Base-by-base conservation (phyloP, 371 early-diverging fungal species). In the Zychaea mexicana region DNA sequence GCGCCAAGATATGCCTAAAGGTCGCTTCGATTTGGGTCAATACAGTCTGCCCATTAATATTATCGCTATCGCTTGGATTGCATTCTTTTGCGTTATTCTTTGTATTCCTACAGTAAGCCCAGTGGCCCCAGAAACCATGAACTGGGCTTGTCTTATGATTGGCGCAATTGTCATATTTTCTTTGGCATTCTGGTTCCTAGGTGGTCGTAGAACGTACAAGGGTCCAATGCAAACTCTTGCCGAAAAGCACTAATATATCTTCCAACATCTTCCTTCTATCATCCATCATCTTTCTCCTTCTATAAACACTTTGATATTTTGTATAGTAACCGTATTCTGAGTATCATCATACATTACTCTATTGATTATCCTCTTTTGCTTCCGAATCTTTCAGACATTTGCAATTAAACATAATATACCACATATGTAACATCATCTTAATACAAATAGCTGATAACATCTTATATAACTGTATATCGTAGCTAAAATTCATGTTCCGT, bases 141-240 rank as follows among this genome's bases (percentile, higher is more conserved):
- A 72, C 39, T 72, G 65, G 62, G 47, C 68, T 17, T 65, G 59
- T 38, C 36, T 67, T 32, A 72, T 67, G 72, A 53, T 72, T 52
- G 72, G 72, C 8, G 68, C 60, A 4, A 63, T 66, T 5, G 26
- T 72, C 1, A 13, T 68, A 21, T 72, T 72, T 45, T 46, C 72
- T 2, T 42, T 65, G 10, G 26, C 57, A n/a, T 72, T 67, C 38
- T 72, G 72, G 72, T 53, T 54, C 26, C 19, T 68, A 27, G 49
- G 60, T 15, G 72, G 72, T 12, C 57, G 68, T 24, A 57, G 68
- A 10, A 58, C 32, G 19, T 72, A 68, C 53, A 64, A 68, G 36
- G 72, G 72, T 0, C 72, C 72, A 12, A 56, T 65, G 61, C 92
- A 64, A 39, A 69, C 65, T 24, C 31, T 67, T 17, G 49, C 46